Evolutionary conservation across 176 grass and related monocot genomes (phyloP).

Genomic region (Zea luxurians): DNA sequence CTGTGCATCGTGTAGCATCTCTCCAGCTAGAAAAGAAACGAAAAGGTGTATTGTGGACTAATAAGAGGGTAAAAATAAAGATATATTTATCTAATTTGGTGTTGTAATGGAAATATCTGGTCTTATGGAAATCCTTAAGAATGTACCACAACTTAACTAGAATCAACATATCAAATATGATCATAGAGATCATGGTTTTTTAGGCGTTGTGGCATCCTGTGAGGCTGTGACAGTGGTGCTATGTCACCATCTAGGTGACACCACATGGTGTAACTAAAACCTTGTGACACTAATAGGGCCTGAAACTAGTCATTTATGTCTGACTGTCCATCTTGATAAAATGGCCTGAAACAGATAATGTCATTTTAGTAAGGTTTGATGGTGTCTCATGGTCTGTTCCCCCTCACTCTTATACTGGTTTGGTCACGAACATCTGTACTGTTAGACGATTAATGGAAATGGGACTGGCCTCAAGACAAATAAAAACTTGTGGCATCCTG

Average conservation of each 20-base stretch:
- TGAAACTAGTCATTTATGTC: neutral
- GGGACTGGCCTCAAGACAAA: neutral
- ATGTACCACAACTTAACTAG: neutral
- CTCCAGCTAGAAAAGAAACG: slow-evolving; percentile 66
- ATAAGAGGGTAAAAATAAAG: neutral
- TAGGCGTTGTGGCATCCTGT: neutral
- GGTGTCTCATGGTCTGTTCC: neutral
- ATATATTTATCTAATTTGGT: neutral
- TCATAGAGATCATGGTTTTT: neutral
- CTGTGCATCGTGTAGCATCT: slow-evolving; percentile 97
- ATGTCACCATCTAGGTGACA: neutral
- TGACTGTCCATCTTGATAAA: neutral
- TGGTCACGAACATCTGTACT: neutral
- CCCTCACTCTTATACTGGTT: neutral
- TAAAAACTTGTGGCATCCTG: neutral
- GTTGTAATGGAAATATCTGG: neutral
- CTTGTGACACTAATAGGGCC: neutral
- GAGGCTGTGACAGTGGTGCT: neutral
- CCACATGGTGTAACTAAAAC: neutral
- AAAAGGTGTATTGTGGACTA: neutral
- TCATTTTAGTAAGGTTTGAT: neutral
- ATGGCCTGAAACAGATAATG: neutral
- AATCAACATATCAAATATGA: neutral
- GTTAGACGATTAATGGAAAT: neutral
- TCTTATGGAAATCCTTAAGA: neutral